Evolutionary conservation across 2,329 filamentous ascomycete genomes (phyloP).

Genomic region (Epichloe elymi): DNA sequence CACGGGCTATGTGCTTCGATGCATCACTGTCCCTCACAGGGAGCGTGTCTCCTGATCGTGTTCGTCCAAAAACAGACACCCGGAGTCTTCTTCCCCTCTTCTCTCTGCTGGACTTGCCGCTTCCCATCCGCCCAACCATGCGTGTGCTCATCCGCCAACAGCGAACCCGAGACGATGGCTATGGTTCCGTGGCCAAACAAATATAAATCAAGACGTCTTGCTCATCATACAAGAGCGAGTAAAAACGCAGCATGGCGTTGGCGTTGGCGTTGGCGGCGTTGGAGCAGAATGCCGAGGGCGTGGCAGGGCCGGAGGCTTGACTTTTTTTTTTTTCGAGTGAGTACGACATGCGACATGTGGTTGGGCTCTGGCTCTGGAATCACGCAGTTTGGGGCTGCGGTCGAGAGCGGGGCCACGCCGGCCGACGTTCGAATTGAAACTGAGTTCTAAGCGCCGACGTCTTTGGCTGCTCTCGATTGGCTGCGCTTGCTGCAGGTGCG

Average conservation of each 20-base stretch:
- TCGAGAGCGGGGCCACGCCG: conserved; percentile 15
- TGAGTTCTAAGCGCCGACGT: conserved; percentile 20
- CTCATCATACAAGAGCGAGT: background rate
- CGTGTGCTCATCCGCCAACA: background rate
- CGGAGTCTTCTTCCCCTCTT: background rate
- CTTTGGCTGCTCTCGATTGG: conserved; percentile 24
- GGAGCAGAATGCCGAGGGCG: background rate
- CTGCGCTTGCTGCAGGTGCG: conserved; percentile 14
- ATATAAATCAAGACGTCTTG: background rate
- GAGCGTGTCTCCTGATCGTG: background rate
- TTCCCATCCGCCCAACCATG: background rate
- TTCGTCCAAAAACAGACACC: background rate
- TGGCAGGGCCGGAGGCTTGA: conserved; percentile 1
- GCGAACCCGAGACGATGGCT: background rate
- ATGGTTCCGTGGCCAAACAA: background rate
- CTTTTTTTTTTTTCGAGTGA: background rate
- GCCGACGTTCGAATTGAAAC: conserved; percentile 18
- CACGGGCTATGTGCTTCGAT: background rate
- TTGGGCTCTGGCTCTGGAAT: conserved; percentile 12
- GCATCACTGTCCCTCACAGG: conserved; percentile 1
- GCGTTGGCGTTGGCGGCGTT: background rate
- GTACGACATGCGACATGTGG: conserved; percentile 15
- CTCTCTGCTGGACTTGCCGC: background rate
- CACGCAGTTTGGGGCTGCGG: conserved; percentile 12
- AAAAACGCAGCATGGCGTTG: background rate